Evolutionary conservation across 2,329 filamentous ascomycete species (phyloP), one percentile per base, ranked within the genome.

Genomic region (Fusarium sublunatum): DNA sequence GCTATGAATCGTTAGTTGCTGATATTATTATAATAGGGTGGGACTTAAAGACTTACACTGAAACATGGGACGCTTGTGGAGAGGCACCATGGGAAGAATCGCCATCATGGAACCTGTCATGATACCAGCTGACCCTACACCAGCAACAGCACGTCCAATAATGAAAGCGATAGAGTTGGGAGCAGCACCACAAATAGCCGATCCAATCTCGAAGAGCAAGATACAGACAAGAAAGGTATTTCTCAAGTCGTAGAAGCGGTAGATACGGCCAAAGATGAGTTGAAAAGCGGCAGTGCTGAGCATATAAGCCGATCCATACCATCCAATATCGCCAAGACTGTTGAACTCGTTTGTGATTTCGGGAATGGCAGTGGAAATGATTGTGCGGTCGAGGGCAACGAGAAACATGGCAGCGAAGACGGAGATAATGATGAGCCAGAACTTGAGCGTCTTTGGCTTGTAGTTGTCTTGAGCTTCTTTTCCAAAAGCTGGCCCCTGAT

Each of bases 281-380:
- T 85, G 82, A 19, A 74, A 76, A n/a, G 83, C 82, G 7, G 83
- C 81, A 3, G 83, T 84, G 11, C 85, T 86, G 61, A 88, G 76
- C 78, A 88, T 83, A 70, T 87, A 87, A 2, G 84, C 81, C 34
- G 83, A 85, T 6, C 83, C 85, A 71, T 88, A 88, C 86, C 86
- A 89, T 47, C 85, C 85, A 53, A 88, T 84, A 59, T 89, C 86
- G 2, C 82, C 81, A 3, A 88, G 74, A 47, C 83, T 83, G 42
- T 83, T 75, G 70, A 86, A 86, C 19, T 85, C 82, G 64, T 84
- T 78, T n/a, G 82, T 84, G 68, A 86, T 86, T 31, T 76, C 74
- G 2, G 83, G 83, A 24, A 84, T 80, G 10, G 83, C 83, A 3
- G 83, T 86, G 6, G 83, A 79, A 43, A 86, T 77, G 61, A 86